These are phyloP conservation scores for Kluyveromyces marxianus DNA, from an alignment of 1,139 yeast species.

Conservation along the genomic window DNA sequence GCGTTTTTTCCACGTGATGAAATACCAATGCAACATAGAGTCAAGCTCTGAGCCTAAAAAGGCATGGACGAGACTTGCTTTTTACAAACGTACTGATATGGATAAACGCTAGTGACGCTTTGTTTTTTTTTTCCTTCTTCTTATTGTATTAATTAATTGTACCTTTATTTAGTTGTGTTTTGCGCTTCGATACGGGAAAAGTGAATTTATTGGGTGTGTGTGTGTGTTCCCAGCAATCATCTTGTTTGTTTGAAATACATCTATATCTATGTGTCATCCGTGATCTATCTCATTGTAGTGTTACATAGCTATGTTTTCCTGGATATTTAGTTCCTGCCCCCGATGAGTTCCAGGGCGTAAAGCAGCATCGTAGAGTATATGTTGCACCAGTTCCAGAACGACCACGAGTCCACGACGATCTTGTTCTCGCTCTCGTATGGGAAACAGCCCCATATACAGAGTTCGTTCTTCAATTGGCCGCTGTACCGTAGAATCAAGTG, in stretches of 20 bases:
- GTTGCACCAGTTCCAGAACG: conserved; percentile 95
- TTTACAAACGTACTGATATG: conserved; percentile 8
- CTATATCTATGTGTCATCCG: not conserved
- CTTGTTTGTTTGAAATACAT: not conserved
- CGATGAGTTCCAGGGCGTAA: conserved; percentile 67
- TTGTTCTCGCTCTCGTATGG: conserved; percentile 15
- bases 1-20: conserved; percentile 49
- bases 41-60: conserved; percentile 72
- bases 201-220: too few relatives aligned
- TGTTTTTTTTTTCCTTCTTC: not conserved
- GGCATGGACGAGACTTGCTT: conserved; percentile 45
- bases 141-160: not conserved
- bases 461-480: conserved; percentile 58
- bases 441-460: conserved; percentile 51
- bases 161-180: not conserved
- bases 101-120: not conserved
- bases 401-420: conserved; percentile 67
- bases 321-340: conserved; percentile 12
- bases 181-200: too few relatives aligned
- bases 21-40: conserved; percentile 80
- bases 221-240: too few relatives aligned
- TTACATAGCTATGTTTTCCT: not conserved
- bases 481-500: conserved; percentile 87
- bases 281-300: not conserved
- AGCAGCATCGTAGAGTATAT: conserved; percentile 72